phyloP scores from a whole-genome alignment of 2,329 filamentous ascomycete genomes.

The Didymella keratinophila region DNA sequence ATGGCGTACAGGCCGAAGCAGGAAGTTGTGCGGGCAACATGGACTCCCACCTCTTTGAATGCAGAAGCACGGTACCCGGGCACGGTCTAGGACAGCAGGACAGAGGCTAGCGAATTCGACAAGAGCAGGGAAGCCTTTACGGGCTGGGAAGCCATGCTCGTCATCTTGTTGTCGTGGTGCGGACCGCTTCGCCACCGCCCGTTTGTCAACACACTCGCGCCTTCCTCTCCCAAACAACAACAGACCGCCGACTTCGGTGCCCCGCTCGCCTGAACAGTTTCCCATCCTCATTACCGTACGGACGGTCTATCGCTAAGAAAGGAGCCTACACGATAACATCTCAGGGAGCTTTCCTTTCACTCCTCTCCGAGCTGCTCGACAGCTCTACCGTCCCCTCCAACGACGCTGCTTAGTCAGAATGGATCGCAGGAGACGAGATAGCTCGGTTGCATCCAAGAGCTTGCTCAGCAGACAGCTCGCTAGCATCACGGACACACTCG shows the following conservation, averaged over 20 bases:
- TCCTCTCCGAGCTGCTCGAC: background rate
- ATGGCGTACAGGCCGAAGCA: no score
- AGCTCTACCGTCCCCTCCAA: background rate
- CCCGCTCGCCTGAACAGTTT: background rate
- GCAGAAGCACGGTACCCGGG: background rate
- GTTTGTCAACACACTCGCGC: background rate
- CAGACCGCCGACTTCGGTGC: background rate
- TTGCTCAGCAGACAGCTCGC: slow-evolving; percentile 28
- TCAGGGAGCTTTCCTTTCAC: background rate
- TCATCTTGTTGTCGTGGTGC: background rate
- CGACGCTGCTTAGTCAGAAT: slow-evolving; percentile 1
- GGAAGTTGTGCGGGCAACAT: background rate
- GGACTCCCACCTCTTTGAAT: background rate
- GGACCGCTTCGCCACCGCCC: background rate
- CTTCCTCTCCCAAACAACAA: slow-evolving; percentile 8
- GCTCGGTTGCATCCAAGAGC: slow-evolving; percentile 6
- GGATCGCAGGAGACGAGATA: background rate
- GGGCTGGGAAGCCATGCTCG: background rate
- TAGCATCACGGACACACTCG: slow-evolving; percentile 28
- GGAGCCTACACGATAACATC: background rate
- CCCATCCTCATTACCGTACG: background rate
- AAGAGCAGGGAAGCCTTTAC: background rate
- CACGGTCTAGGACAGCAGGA: background rate
- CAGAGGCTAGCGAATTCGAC: background rate
- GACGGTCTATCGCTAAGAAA: background rate